Evolutionary conservation across 2,329 filamentous ascomycete species (phyloP).

Genomic region (Fusarium euwallaceae): DNA sequence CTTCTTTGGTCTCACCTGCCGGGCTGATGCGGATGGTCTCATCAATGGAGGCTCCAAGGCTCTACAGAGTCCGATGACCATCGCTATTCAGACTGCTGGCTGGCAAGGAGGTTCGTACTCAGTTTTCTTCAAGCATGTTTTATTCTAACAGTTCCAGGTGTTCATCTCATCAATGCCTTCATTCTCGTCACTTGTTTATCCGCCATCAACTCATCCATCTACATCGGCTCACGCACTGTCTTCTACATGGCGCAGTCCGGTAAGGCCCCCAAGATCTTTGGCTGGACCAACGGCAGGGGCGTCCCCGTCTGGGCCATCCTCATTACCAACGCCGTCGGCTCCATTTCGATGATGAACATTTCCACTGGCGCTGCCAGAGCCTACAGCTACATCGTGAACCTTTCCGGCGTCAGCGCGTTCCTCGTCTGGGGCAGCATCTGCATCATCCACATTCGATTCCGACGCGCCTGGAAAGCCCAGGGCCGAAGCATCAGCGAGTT

Average conservation of each 20-base stretch:
- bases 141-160: conserved; percentile 50
- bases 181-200: conserved; percentile 80
- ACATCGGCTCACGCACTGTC: conserved; percentile 81
- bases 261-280: conserved; percentile 78
- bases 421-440: conserved; percentile 79
- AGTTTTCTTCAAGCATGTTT: neutral
- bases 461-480: conserved; percentile 71
- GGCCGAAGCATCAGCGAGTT: conserved; percentile 67
- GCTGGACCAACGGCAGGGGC: conserved; percentile 75
- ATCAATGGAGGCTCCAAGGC: conserved; percentile 72
- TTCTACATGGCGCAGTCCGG: conserved; percentile 81
- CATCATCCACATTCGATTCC: conserved; percentile 79
- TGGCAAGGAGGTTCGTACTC: conserved; percentile 70
- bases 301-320: conserved; percentile 72
- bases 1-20: conserved; percentile 81
- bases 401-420: conserved; percentile 78
- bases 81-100: conserved; percentile 80
- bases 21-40: conserved; percentile 74
- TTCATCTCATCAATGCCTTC: conserved; percentile 83
- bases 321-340: conserved; percentile 78
- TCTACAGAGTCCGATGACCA: conserved; percentile 79
- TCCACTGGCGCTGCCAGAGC: conserved; percentile 75
- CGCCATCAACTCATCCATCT: conserved; percentile 81
- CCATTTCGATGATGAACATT: conserved; percentile 81
- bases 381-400: conserved; percentile 78